Evolutionary conservation across 1,284 basidiomycete genomes (phyloP).

Genomic region (Leccinum insigne): DNA sequence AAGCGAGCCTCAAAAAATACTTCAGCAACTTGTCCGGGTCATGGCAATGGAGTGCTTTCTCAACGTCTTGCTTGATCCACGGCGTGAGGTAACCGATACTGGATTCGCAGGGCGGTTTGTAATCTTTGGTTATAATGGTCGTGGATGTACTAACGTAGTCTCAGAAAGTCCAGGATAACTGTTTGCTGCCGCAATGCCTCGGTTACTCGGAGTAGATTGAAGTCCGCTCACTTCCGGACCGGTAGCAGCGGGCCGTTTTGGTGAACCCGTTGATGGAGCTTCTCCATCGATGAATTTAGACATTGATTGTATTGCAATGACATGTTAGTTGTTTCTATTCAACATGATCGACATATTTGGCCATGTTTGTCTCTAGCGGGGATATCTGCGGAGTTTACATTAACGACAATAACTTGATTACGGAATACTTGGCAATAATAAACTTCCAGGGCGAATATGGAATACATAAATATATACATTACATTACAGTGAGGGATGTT

Average conservation of each 20-base stretch:
- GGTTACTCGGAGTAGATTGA: background rate
- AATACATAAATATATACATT: too few species aligned
- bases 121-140: background rate
- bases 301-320: too few species aligned
- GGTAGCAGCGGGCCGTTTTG: background rate
- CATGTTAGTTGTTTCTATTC: too few species aligned
- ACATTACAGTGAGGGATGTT: too few species aligned
- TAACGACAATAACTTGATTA: too few species aligned
- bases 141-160: background rate
- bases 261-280: background rate
- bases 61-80: background rate
- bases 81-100: background rate
- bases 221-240: background rate
- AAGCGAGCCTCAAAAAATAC: background rate
- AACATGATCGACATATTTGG: too few species aligned
- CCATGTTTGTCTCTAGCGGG: too few species aligned
- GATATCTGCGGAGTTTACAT: too few species aligned
- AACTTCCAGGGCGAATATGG: too few species aligned
- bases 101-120: background rate
- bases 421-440: too few species aligned
- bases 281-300: too few species aligned
- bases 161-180: background rate
- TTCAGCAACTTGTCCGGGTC: background rate
- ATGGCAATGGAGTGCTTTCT: background rate
- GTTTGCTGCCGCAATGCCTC: background rate